These are phyloP conservation scores for Coemansia sp. DNA, from an alignment of 192 early-diverging fungal genomes.

Conservation along the genomic window DNA sequence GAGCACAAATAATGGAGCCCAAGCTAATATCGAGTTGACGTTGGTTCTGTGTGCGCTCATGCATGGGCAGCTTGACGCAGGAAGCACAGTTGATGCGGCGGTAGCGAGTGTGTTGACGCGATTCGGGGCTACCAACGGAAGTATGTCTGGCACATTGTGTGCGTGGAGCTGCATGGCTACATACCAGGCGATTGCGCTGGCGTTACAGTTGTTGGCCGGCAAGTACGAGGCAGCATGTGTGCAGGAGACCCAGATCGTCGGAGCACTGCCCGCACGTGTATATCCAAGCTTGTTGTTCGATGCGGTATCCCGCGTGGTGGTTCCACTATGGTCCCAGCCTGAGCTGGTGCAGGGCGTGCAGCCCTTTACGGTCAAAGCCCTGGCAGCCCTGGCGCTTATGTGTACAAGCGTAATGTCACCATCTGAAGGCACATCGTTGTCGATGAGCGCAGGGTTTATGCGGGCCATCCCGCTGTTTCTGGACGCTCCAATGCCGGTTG, in stretches of 20 bases:
- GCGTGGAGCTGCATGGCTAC: slow-evolving; percentile 4
- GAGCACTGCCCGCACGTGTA: slow-evolving; percentile 8
- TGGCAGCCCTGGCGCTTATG: slow-evolving; percentile 31
- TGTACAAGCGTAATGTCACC: slow-evolving; percentile 19
- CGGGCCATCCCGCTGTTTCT: slow-evolving; percentile 39
- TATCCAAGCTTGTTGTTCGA: slow-evolving; percentile 18
- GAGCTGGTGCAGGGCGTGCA: slow-evolving; percentile 19
- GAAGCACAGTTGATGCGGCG: slow-evolving; percentile 10
- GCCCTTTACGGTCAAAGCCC: slow-evolving; percentile 10
- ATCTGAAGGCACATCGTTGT: slow-evolving; percentile 14
- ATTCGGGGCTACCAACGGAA: not conserved
- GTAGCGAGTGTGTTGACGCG: slow-evolving; percentile 12
- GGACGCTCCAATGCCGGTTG: slow-evolving; percentile 33
- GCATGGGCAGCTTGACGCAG: slow-evolving; percentile 2
- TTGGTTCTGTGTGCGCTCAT: slow-evolving; percentile 7
- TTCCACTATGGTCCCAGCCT: slow-evolving; percentile 36
- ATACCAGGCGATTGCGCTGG: slow-evolving; percentile 29
- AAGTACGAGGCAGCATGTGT: not conserved
- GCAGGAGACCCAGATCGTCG: not conserved
- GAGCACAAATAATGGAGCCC: not conserved
- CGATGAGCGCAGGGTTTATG: slow-evolving; percentile 31
- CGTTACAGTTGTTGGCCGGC: slow-evolving; percentile 34
- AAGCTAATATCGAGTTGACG: not conserved
- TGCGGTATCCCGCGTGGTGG: slow-evolving; percentile 14
- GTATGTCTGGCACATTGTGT: not conserved